phyloP scores from a whole-genome alignment of 2,329 filamentous ascomycete genomes.

The Hyphodiscus sp. region DNA sequence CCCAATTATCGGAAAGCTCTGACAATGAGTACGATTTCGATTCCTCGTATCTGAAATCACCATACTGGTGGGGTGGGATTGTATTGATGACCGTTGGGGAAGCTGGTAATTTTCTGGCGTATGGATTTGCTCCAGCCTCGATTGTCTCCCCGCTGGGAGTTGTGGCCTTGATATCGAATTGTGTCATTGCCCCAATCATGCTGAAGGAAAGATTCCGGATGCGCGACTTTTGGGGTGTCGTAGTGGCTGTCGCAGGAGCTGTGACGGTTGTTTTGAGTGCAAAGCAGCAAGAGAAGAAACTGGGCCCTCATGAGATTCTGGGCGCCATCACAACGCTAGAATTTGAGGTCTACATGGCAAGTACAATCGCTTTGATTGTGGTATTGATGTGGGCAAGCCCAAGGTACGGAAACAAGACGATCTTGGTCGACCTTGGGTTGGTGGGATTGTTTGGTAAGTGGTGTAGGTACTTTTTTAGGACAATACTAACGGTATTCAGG shows the following conservation, averaged over 20 bases:
- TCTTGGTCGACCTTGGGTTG: slow-evolving; percentile 86
- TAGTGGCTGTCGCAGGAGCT: slow-evolving; percentile 80
- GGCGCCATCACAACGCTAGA: slow-evolving; percentile 78
- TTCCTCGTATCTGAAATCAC: slow-evolving; percentile 75
- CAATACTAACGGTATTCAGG: slow-evolving; percentile 42
- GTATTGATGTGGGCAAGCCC: slow-evolving; percentile 76
- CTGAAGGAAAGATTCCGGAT: slow-evolving; percentile 84
- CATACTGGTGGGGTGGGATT: slow-evolving; percentile 95
- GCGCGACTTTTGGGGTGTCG: slow-evolving; percentile 80
- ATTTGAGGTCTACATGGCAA: slow-evolving; percentile 82
- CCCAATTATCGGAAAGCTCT: slow-evolving; percentile 33
- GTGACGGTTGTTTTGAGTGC: slow-evolving; percentile 92
- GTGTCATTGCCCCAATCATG: slow-evolving; percentile 89
- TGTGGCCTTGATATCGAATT: slow-evolving; percentile 95
- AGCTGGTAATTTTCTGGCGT: slow-evolving; percentile 92
- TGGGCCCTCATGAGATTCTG: slow-evolving; percentile 88
- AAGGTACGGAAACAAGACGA: slow-evolving; percentile 76
- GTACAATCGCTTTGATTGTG: slow-evolving; percentile 68
- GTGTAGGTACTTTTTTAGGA: neutral
- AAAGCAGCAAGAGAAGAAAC: slow-evolving; percentile 79
- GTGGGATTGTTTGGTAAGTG: slow-evolving; percentile 83
- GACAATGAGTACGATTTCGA: slow-evolving; percentile 32
- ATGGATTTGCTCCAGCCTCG: slow-evolving; percentile 94
- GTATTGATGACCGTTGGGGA: slow-evolving; percentile 89
- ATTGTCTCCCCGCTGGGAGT: slow-evolving; percentile 95